Evolutionary conservation across 495 filamentous ascomycete genomes (phyloP).

Genomic region (Evansstolkia leycettana): DNA sequence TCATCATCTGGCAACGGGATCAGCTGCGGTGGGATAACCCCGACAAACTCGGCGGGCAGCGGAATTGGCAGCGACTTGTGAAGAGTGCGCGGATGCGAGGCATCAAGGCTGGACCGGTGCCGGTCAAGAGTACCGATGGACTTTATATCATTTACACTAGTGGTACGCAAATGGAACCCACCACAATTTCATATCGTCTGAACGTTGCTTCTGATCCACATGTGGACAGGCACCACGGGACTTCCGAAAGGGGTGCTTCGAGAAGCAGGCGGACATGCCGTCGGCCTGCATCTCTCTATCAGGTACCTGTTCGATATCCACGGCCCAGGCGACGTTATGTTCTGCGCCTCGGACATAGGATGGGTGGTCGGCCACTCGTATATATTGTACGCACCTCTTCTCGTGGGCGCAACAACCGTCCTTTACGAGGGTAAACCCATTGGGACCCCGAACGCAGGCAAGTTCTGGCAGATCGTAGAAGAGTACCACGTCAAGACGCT

Average conservation of each 20-base stretch:
- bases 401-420: slow-evolving; percentile 75
- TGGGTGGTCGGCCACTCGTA: slow-evolving; percentile 83
- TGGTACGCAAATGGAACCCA: slow-evolving; percentile 21
- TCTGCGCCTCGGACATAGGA: slow-evolving; percentile 72
- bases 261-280: slow-evolving; percentile 76
- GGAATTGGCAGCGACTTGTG: slow-evolving; percentile 68
- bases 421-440: slow-evolving; percentile 89
- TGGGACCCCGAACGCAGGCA: slow-evolving; percentile 75
- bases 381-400: slow-evolving; percentile 73
- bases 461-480: slow-evolving; percentile 78
- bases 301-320: slow-evolving; percentile 67
- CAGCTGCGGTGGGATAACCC: slow-evolving; percentile 61
- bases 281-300: slow-evolving; percentile 70
- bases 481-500: slow-evolving; percentile 75
- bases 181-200: not conserved
- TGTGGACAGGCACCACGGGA: slow-evolving; percentile 65
- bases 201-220: slow-evolving; percentile 2
- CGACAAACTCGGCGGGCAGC: slow-evolving; percentile 49
- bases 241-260: slow-evolving; percentile 80
- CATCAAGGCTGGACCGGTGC: slow-evolving; percentile 55
- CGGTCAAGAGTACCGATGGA: slow-evolving; percentile 62
- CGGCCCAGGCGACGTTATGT: slow-evolving; percentile 73
- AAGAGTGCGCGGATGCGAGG: slow-evolving; percentile 52
- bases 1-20: slow-evolving; percentile 70
- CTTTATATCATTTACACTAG: slow-evolving; percentile 89